phyloP scores from a whole-genome alignment of 140 eudicot genomes.

The Bidens hawaiensis region DNA sequence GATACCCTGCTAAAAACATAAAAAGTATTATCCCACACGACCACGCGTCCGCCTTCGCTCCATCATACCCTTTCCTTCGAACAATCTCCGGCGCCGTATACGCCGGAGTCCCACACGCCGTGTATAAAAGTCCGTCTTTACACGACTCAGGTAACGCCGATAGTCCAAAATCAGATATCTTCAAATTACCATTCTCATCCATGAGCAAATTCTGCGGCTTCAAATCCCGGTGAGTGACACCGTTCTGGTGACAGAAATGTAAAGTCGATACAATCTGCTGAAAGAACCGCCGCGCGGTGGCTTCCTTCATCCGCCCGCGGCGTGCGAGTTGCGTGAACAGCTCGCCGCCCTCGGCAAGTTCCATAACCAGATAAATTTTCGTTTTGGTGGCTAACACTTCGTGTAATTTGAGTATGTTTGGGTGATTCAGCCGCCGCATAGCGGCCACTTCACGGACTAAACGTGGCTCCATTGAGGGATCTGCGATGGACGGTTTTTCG shows the following conservation, averaged over 20 bases:
- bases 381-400: slow-evolving; percentile 69
- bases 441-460: slow-evolving; percentile 62
- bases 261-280: slow-evolving; percentile 53
- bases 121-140: slow-evolving; percentile 46
- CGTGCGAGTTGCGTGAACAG: slow-evolving; percentile 40
- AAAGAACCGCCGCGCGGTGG: slow-evolving; percentile 40
- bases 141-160: slow-evolving; percentile 46
- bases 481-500: slow-evolving; percentile 32
- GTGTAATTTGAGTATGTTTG: slow-evolving; percentile 55
- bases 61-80: slow-evolving; percentile 50
- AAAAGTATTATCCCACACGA: slow-evolving; percentile 57
- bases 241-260: slow-evolving; percentile 44
- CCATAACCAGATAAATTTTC: slow-evolving; percentile 73
- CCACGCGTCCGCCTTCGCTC: slow-evolving; percentile 58
- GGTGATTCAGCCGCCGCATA: slow-evolving; percentile 60
- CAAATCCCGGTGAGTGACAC: slow-evolving; percentile 43
- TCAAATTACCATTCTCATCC: slow-evolving; percentile 35
- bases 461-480: slow-evolving; percentile 47
- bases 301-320: slow-evolving; percentile 48
- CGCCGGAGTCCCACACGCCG: slow-evolving; percentile 61
- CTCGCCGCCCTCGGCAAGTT: slow-evolving; percentile 63
- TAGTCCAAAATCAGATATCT: slow-evolving; percentile 53
- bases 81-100: slow-evolving; percentile 56
- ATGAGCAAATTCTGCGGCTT: slow-evolving; percentile 47
- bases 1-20: slow-evolving; percentile 41